Conservation (phyloP, 345 rosid species). For the Melaleuca alternifolia region DNA sequence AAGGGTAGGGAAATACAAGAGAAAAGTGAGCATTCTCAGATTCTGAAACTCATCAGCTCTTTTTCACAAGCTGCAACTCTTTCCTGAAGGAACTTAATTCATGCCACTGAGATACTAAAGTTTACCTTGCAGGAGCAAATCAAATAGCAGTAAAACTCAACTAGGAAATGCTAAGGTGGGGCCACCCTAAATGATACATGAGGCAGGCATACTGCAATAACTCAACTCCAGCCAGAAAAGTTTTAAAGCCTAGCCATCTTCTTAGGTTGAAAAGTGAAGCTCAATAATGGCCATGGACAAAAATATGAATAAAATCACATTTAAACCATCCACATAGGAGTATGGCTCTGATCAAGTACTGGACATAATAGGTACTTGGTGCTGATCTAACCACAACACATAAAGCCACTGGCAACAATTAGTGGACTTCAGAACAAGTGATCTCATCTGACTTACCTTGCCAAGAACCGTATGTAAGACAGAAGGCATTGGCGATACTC, state of each 20-base stretch:
- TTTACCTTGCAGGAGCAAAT: not conserved
- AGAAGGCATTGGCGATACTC: constrained; percentile 96
- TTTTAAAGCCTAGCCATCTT: not conserved
- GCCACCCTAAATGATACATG: not conserved
- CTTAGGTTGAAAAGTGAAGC: not conserved
- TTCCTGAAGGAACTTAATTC: not conserved
- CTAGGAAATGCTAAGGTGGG: not conserved
- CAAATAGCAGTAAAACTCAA: not conserved
- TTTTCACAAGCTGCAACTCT: not conserved
- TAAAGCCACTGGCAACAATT: not conserved
- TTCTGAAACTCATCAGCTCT: not conserved
- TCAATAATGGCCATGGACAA: not conserved
- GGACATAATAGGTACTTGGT: not conserved
- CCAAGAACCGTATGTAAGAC: constrained; percentile 79
- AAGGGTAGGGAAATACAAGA: not conserved
- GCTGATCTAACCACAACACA: not conserved
- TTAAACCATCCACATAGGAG: not conserved
- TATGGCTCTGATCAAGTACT: not conserved
- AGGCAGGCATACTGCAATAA: not conserved
- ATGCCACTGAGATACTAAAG: not conserved
- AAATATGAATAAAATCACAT: not conserved
- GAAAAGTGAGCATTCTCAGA: not conserved
- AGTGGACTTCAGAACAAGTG: not conserved
- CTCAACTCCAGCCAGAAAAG: not conserved
- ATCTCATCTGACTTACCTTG: constrained; percentile 40